phyloP scores from a whole-genome alignment of 75 land plant genomes.

The Picea sitchensis region DNA sequence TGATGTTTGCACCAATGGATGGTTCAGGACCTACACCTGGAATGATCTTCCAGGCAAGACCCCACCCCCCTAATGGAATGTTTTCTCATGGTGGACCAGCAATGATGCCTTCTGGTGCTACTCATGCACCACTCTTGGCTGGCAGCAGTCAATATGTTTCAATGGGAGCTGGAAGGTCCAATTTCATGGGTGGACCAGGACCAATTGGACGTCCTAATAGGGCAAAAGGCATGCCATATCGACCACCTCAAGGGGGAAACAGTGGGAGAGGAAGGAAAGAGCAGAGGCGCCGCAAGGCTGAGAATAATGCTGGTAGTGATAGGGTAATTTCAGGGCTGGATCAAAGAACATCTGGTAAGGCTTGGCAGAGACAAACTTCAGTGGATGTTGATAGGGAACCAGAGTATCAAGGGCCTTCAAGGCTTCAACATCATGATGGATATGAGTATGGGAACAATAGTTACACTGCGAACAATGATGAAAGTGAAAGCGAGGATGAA shows the following conservation, averaged over 20 bases:
- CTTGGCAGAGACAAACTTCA: background rate
- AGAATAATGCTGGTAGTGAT: constrained; percentile 13
- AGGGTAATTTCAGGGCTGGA: constrained; percentile 16
- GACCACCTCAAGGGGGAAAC: constrained; percentile 23
- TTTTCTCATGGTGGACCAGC: constrained; percentile 32
- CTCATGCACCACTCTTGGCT: constrained; percentile 18
- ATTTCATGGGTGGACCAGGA: constrained; percentile 27
- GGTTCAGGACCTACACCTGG: constrained; percentile 26
- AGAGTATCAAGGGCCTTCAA: constrained; percentile 12
- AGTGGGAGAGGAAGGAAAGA: constrained; percentile 20
- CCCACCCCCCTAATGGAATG: constrained; percentile 26
- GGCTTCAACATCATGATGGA: background rate
- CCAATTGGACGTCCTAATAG: constrained; percentile 21
- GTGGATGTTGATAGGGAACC: constrained; percentile 30
- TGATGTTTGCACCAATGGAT: constrained; percentile 32
- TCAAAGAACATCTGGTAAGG: constrained; percentile 6
- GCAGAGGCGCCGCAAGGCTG: constrained; percentile 25
- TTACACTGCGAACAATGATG: constrained; percentile 15
- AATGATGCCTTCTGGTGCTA: constrained; percentile 35
- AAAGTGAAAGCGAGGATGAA: constrained; percentile 48
- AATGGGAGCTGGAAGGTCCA: constrained; percentile 21
- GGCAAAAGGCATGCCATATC: constrained; percentile 28
- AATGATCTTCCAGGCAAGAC: constrained; percentile 33
- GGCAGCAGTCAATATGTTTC: constrained; percentile 2
- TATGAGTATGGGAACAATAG: background rate